Base-by-base conservation (phyloP, 148 eudicot genomes). In the Polygonum aviculare region DNA sequence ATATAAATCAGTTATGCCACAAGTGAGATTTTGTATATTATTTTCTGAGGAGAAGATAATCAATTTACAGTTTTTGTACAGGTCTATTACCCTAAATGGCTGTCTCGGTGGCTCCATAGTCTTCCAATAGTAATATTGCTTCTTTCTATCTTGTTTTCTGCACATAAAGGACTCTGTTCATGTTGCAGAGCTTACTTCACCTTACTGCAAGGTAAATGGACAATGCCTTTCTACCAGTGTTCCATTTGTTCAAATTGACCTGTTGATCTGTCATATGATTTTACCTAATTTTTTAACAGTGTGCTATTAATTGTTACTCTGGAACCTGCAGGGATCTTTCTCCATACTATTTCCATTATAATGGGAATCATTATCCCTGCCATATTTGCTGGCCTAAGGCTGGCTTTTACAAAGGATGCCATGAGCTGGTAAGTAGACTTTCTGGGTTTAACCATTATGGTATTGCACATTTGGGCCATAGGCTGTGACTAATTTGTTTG, bases 371-470 rank as follows among this genome's bases (percentile, higher is more conserved):
- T 89, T 50, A 72, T 91, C 69, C 98, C 99, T 18, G 77, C 86
- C 21, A 75, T 80, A 63, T 93, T 89, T 83, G 82, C 96, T 71
- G 77, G 88, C 76, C 50, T 87, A 71, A 82, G 97, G 86, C 78
- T 93, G 84, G 80, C 91, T 50, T 87, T 91, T 82, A 78, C 88
- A 65, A 76, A 82, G 47, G 85, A 88, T 57, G 80, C 97, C 51
- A 95, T 95, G 99, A 84, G 88, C 86, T 95, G 99, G 99, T 95
- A 81, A 72, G 91, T 36, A 74, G 49, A 75, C 48, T 73, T 52
- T 73, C 71, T 74, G 35, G 71, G 69, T 7, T 41, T 76, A 62
- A 49, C 72, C 62, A 49, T 67, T 5, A 41, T 22, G n/a, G 26
- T 5, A 52, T 22, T 26, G 31, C 31, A 26, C 31, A 26, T 26